A percentile compares a stretch with the other conserved stretches of the same genome.
Evolutionary conservation across 1,139 yeast genomes (phyloP).

Genomic region (Zhuliangozyma parablackwelliae): DNA sequence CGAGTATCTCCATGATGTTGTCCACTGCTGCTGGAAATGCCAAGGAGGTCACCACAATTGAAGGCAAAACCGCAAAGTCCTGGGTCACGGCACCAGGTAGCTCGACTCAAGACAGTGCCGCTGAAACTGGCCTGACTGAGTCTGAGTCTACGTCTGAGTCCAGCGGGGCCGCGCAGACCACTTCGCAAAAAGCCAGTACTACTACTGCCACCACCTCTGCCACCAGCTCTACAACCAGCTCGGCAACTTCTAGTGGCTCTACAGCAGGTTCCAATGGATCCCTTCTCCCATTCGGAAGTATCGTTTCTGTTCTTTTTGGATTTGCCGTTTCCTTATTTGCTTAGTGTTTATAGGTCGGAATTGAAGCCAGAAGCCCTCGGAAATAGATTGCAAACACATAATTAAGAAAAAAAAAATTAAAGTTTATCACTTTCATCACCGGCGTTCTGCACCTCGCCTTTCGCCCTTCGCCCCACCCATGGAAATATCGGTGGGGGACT

Average conservation of each 20-base stretch:
- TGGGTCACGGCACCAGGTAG: slow-evolving; percentile 12
- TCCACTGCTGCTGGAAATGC: slow-evolving; percentile 20
- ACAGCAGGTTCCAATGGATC: slow-evolving; percentile 8
- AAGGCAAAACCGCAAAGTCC: slow-evolving; percentile 9
- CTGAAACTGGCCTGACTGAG: slow-evolving; percentile 4
- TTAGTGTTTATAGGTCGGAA: slow-evolving; percentile 3
- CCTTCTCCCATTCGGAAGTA: slow-evolving; percentile 9
- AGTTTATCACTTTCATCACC: too few species aligned
- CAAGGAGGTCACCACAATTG: slow-evolving; percentile 11
- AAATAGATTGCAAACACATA: too few species aligned
- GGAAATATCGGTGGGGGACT: too few species aligned
- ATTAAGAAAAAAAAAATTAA: too few species aligned
- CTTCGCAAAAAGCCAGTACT: too few species aligned
- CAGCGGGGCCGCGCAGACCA: slow-evolving; percentile 5
- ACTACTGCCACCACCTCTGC: slow-evolving; percentile 1
- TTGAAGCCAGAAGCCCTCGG: too few species aligned
- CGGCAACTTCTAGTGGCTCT: slow-evolving; percentile 10
- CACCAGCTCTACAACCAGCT: slow-evolving; percentile 4
- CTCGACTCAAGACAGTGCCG: slow-evolving; percentile 12
- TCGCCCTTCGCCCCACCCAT: too few species aligned
- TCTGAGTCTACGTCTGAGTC: slow-evolving; percentile 2
- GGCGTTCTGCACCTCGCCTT: too few species aligned
- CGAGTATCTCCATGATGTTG: slow-evolving; percentile 31
- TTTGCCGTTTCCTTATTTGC: slow-evolving; percentile 2
- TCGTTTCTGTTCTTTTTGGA: slow-evolving; percentile 9